Base-by-base conservation (phyloP, 2,329 filamentous ascomycete species). In the Dichotomopilus funicola region DNA sequence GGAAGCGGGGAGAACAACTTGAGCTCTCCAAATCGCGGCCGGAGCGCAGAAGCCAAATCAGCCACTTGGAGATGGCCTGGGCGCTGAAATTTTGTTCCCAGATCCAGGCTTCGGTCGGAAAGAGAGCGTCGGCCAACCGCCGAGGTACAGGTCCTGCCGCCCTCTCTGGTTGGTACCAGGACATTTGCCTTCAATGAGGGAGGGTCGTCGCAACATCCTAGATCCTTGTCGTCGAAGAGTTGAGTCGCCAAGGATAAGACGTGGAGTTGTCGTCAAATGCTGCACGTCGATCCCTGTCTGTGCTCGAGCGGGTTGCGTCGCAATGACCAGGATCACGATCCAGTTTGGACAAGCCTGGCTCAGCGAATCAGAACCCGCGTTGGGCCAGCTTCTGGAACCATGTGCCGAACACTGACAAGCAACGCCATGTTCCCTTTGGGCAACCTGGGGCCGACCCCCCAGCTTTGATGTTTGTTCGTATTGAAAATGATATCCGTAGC, bases 151-250 rank as follows among this genome's bases (percentile, higher is more conserved):
- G 13, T 47, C 45, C 19, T 27, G 52, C 55, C 37, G 19, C 44
- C n/a, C 13, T 37, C 31, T 38, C 12, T 44, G 38, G 53, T 33
- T n/a, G 35, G 34, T 13, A 41, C 40, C 37, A 40, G 37, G 9
- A 12, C 13, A 31, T 41, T 46, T 35, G 19, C 27, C n/a, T 54
- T 43, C 58, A 59, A 64, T 58, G 59, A 62, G 58, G 58, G 64
- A 61, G 55, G 56, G 58, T 44, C 49, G 54, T 31, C 57, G 31
- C 9, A 68, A 62, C 65, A 72, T 65, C 71, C 71, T 66, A 68
- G 71, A 72, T 72, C 72, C 72, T 71, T 72, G 71, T 70, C 66
- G 65, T 70, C 64, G 66, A 64, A 55, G 62, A 4, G 27, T 65
- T 61, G 54, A 59, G 58, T 46, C 54, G 54, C 56, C 56, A 56